Evolutionary conservation across 2,329 filamentous ascomycete species (phyloP), one percentile per base, ranked within the genome.

Genomic region (Stachybotrys echinatus): DNA sequence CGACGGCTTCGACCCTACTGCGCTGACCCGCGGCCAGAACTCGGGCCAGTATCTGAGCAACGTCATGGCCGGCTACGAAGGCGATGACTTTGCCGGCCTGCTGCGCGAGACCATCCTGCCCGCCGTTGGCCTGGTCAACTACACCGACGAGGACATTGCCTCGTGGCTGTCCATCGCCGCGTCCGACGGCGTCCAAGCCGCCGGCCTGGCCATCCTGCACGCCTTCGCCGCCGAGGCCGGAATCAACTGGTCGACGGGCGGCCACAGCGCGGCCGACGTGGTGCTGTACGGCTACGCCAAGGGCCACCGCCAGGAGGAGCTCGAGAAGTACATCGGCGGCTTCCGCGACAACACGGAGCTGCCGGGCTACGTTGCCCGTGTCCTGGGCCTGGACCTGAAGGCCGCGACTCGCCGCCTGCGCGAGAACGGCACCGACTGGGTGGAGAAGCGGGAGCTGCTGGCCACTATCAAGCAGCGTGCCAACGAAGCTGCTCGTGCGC

Each of bases 171-270:
- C 19, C 14, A 43, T 50, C 19, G 50, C 49, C 46, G 49, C 53
- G n/a, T 6, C 17, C 14, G 47, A 50, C 22, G 51, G 50, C 48
- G 42, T 51, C 19, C 22, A 21, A 4, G 48, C 50, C 42, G 51
- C 54, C 43, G 49, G 48, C 19, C 42, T 45, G 62, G 58, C 63
- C 2, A 63, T 73, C 17, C 68, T 71, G 58, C 59, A 73, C 19
- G 70, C 70, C 1, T 58, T 60, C 8, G 50, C 53, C 4, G 63
- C 62, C 56, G 70, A 70, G 2, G 67, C 64, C 2, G 60, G 62
- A 3, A 58, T 54, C n/a, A 58, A 55, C 17, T 51, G 19, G 18
- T 48, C n/a, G 8, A 53, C 52, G 3, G 44, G 31, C 17, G 55
- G 56, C 27, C 58, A 55, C 49, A 56, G 54, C n/a, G 48, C 42